Evolutionary conservation across 1,284 basidiomycete genomes (phyloP), one percentile per base, ranked within the genome.

Genomic region (Meripilus lineatus): DNA sequence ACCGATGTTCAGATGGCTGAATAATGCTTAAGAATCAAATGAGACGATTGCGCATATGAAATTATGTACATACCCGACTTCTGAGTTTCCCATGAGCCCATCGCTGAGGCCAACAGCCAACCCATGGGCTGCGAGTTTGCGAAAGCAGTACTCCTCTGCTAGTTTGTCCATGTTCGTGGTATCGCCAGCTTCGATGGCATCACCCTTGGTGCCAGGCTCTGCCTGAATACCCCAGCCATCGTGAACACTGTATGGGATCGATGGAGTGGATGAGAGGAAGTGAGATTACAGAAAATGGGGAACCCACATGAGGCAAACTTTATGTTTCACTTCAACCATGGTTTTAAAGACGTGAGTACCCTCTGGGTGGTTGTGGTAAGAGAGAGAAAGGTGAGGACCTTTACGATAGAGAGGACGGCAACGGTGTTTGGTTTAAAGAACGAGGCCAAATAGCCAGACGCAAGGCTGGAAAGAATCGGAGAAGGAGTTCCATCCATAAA

Each of bases 71-170:
- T 57, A 92, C 89, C 92, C 92, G 50, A 94, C 92, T 69, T 94
- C 92, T 5, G 90, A 93, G 72, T 95, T 94, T 18, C 92, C 92
- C 92, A 95, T 95, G 38, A 95, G 77, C 0, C 92, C 91, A 38
- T 94, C 92, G 60, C 74, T 89, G 42, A 95, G 73, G 1, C 92
- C 92, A 14, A 94, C 92, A 3, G 91, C 84, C 14, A 88, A 72
- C 14, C 92, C 92, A 53, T 92, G 89, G 1, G 92, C 92, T 17
- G 76, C 69, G n/a, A 95, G 74, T 10, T 74, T 74, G 40, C 85
- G 78, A 56, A 78, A 77, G 52, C 79, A 77, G 63, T 92, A 77
- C n/a, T 84, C 74, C 58, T 86, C 77, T 10, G 81, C 79, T 58
- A 95, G 86, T 33, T 71, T 74, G 65, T 93, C 89, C 92, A 94